Evolutionary conservation across 352 stramenopile genomes (phyloP), one percentile per base, ranked within the genome.

Genomic region (Thraustotheca clavata): DNA sequence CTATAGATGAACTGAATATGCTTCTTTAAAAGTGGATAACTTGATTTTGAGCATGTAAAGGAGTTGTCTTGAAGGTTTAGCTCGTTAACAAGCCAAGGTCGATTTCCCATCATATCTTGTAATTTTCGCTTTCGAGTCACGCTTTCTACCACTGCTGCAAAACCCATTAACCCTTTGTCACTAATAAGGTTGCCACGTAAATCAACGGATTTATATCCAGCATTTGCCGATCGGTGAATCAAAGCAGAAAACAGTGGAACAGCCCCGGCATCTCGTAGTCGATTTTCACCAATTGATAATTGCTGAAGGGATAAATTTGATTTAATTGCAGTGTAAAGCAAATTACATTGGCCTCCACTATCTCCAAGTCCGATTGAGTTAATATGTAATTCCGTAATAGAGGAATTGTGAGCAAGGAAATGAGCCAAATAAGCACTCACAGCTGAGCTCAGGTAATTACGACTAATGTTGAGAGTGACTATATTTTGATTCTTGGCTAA

Each of bases 111-210:
- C 49, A 32, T 7, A 29, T 32, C 24, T 34, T 16, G 49, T 52
- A 43, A 16, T 9, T 32, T n/a, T n/a, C 8, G 49, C 49, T 7
- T 7, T 34, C 29, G 50, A 34, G n/a, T 35, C 29, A 38, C 24
- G 34, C 22, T 14, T 62, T 11, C 27, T 18, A 16, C 16, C n/a
- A 12, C 9, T n/a, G 38, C 39, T 18, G 27, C 57, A 18, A 65
- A 40, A n/a, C 9, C 9, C 0, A 20, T 1, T 18, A 65, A 32
- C 24, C 57, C 57, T 4, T 35, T 12, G 9, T 49, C 20, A 9
- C 27, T 50, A 32, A 65, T 34, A 3, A 65, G n/a, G 57, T 65
- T 65, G 20, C 57, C 57, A 26, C 57, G 46, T 5, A 65, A 35
- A 24, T 65, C 57, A 8, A 65, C 7, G 9, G 57, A 40, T 2